These are phyloP conservation scores for Auriscalpium orientale DNA, from an alignment of 768 basidiomycete genomes.

Conservation along the genomic window DNA sequence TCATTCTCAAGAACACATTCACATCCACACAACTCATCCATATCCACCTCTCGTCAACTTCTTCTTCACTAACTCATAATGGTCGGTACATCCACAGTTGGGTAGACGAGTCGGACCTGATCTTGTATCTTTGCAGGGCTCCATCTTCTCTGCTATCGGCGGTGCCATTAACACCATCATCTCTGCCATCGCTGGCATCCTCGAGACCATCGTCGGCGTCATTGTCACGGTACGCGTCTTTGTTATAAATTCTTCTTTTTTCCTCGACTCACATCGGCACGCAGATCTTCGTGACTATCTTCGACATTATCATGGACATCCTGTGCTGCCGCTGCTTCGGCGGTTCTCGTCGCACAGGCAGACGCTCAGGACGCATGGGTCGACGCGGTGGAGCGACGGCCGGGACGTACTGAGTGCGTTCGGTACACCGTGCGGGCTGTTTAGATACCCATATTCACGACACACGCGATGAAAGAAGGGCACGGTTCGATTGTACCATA, in stretches of 20 bases:
- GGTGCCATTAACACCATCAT: conserved; percentile 51
- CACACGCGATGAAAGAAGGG: too few relatives aligned
- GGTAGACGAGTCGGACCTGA: too few relatives aligned
- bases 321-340: conserved; percentile 31
- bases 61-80: too few relatives aligned
- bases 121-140: conserved; percentile 32
- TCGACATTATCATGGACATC: conserved; percentile 48
- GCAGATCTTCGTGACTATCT: conserved; percentile 60
- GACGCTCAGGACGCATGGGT: conserved; percentile 19
- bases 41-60: too few relatives aligned
- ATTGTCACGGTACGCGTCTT: conserved; percentile 42
- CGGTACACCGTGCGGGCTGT: too few relatives aligned
- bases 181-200: conserved; percentile 47
- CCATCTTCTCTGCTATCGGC: conserved; percentile 60
- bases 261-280: neutral
- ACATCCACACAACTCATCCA: too few relatives aligned
- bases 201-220: conserved; percentile 52
- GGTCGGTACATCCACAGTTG: too few relatives aligned
- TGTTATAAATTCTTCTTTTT: neutral
- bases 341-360: conserved; percentile 15
- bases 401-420: neutral
- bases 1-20: too few relatives aligned
- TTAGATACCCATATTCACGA: too few relatives aligned
- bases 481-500: too few relatives aligned
- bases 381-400: neutral